Percentiles rank a stretch among this genome's conserved stretches.
Conservation (phyloP, 2,329 filamentous ascomycete genomes). For the Alternaria triticina region DNA sequence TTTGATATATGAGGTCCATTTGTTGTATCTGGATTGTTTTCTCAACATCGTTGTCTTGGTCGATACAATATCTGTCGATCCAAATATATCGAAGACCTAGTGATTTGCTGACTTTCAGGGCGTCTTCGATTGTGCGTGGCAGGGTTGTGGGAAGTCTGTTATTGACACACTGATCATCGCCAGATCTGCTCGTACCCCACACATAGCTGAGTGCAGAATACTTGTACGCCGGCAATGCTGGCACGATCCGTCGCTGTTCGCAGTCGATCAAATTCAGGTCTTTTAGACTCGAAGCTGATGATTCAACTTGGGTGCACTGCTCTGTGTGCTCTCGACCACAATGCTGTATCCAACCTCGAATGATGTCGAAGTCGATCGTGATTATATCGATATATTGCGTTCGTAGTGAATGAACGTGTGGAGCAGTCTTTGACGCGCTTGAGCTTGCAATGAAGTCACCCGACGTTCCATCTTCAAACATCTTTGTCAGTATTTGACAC, state of each 20-base stretch:
- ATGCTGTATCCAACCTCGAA: not conserved
- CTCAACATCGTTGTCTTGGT: not conserved
- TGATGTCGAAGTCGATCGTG: not conserved
- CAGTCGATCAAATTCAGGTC: not conserved
- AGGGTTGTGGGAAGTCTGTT: not conserved
- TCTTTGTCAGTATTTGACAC: no score
- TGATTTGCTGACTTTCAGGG: not conserved
- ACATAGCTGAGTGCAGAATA: not conserved
- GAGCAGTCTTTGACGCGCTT: not conserved
- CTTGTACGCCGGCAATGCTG: not conserved
- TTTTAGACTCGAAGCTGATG: not conserved
- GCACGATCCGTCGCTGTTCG: not conserved
- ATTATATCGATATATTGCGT: fast-evolving
- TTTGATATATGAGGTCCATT: not conserved
- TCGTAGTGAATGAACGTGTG: fast-evolving
- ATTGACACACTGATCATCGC: not conserved
- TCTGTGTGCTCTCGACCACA: not conserved
- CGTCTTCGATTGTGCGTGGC: not conserved
- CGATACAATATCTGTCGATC: not conserved
- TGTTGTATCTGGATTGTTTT: not conserved
- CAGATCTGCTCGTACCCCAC: not conserved
- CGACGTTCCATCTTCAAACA: not conserved
- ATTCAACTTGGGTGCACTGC: not conserved
- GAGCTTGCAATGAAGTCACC: not conserved
- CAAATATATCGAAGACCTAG: not conserved